These are phyloP conservation scores for Patellifolia procumbens DNA, from an alignment of 179 eudicot species.

Conservation along the genomic window DNA sequence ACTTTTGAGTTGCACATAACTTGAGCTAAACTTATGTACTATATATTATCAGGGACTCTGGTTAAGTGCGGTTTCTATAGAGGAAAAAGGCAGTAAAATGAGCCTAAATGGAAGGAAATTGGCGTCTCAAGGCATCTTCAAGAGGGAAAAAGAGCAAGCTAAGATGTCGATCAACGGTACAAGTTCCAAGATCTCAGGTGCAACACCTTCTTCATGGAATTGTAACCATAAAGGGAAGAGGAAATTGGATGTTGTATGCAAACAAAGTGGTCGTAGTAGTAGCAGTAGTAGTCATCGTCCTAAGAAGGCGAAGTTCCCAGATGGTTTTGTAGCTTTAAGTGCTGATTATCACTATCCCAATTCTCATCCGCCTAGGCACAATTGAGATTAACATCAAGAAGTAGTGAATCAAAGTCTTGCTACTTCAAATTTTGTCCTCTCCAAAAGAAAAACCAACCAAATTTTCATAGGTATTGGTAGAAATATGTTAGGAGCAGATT, in stretches of 20 bases:
- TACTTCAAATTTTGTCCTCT: conserved; percentile 38
- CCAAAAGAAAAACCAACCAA: neutral
- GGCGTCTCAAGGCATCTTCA: neutral
- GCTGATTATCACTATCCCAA: conserved; percentile 56
- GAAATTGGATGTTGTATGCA: conserved; percentile 28
- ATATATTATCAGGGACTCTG: conserved; percentile 19
- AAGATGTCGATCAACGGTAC: conserved; percentile 11
- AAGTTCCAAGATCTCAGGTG: conserved; percentile 43
- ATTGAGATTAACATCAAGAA: conserved; percentile 31
- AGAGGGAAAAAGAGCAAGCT: neutral
- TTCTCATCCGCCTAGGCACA: conserved; percentile 58
- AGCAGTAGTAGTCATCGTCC: neutral
- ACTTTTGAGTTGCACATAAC: no score
- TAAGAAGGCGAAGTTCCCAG: conserved; percentile 30
- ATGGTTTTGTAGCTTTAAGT: conserved; percentile 41
- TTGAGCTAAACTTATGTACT: neutral
- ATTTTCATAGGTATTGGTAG: no score
- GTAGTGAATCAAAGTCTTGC: conserved; percentile 14
- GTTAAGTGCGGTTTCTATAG: neutral
- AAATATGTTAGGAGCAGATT: no score
- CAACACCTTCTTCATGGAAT: conserved; percentile 36
- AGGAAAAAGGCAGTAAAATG: conserved; percentile 24
- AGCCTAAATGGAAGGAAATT: conserved; percentile 38
- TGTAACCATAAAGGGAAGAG: conserved; percentile 29
- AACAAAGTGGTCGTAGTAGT: conserved; percentile 21